A percentile compares a stretch with the other conserved stretches of the same genome.
phyloP scores from a whole-genome alignment of 345 rosid species.

The Gossypium turneri region DNA sequence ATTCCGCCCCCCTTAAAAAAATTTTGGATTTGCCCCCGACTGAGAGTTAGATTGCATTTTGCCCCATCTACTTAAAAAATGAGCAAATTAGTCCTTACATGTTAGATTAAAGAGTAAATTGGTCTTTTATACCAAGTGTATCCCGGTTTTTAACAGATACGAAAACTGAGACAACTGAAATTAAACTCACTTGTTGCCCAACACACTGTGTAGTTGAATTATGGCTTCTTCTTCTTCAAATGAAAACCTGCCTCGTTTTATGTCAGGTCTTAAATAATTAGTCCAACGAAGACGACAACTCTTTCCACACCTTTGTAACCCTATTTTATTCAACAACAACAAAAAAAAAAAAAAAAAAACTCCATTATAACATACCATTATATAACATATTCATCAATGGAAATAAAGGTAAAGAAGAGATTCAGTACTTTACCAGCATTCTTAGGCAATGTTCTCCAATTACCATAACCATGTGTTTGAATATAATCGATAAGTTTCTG shows the following conservation, averaged over 20 bases:
- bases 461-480: conserved; percentile 72
- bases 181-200: conserved; percentile 69
- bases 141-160: no score
- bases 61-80: no score
- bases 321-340: conserved; percentile 16
- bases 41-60: no score
- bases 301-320: conserved; percentile 66
- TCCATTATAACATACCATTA: background rate
- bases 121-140: no score
- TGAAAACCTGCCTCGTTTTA: conserved; percentile 64
- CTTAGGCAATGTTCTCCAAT: conserved; percentile 85
- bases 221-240: conserved; percentile 70
- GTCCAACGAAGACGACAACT: conserved; percentile 84
- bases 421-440: conserved; percentile 53
- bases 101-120: no score
- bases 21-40: no score
- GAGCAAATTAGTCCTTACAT: no score
- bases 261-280: conserved; percentile 71
- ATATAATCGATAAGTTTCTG: conserved; percentile 62
- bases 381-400: background rate
- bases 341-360: background rate
- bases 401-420: background rate
- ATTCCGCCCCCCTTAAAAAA: no score
- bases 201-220: conserved; percentile 54
- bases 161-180: no score